Percentiles rank a stretch among this genome's conserved stretches.
These are phyloP conservation scores for Vigna nakashimae DNA, from an alignment of 306 rosid species.

Conservation along the genomic window DNA sequence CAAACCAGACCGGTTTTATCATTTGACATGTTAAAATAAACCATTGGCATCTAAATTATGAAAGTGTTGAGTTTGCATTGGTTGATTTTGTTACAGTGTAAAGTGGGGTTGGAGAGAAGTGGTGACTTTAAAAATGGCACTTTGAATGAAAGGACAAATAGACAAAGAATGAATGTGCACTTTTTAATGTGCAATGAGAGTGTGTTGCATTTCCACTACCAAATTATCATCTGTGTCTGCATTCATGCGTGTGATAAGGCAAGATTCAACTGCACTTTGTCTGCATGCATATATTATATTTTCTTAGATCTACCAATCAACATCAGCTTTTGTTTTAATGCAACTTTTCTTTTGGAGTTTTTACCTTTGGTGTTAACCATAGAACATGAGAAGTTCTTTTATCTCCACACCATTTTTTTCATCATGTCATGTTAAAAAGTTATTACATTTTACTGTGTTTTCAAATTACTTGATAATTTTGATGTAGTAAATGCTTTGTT, in stretches of 20 bases:
- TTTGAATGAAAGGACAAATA: constrained; percentile 38
- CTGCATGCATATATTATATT: neutral
- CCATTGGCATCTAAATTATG: neutral
- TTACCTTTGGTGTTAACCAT: neutral
- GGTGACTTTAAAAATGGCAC: constrained; percentile 29
- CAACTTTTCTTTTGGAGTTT: neutral
- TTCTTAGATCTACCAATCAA: constrained; percentile 2
- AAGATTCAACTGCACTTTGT: constrained; percentile 7
- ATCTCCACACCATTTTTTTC: neutral
- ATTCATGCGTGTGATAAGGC: neutral
- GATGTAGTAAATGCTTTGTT: neutral
- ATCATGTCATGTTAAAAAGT: neutral
- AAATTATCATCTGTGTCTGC: neutral
- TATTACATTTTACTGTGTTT: neutral
- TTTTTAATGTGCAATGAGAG: constrained; percentile 25
- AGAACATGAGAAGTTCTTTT: neutral
- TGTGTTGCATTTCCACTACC: constrained; percentile 29
- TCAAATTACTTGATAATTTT: neutral
- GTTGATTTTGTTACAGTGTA: neutral
- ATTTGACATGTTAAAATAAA: neutral
- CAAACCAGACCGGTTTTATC: no score
- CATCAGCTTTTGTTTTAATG: constrained; percentile 1
- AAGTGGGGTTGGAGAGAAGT: constrained; percentile 15
- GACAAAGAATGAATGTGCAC: constrained; percentile 30
- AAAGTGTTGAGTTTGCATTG: neutral